These are phyloP conservation scores for Thalassiosira mediterranea DNA, from an alignment of 352 stramenopile genomes.

Conservation along the genomic window DNA sequence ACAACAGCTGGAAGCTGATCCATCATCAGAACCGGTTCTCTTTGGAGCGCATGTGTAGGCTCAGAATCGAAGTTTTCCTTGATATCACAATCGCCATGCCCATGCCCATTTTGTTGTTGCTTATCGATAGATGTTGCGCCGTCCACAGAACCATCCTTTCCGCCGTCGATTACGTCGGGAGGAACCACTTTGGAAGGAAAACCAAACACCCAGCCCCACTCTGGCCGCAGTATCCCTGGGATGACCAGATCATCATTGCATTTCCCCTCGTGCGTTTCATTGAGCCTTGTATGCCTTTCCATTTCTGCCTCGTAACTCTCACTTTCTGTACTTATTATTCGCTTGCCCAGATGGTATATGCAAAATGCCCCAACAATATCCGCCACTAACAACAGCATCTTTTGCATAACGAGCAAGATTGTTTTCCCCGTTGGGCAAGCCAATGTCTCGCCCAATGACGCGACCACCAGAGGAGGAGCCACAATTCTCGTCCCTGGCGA, in stretches of 20 bases:
- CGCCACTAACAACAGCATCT: slow-evolving; percentile 18
- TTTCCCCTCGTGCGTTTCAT: slow-evolving; percentile 8
- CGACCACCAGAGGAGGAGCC: slow-evolving; percentile 30
- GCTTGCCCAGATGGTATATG: slow-evolving; percentile 32
- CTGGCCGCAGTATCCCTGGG: slow-evolving; percentile 42
- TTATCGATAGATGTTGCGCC: background rate
- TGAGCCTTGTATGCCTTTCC: slow-evolving; percentile 27
- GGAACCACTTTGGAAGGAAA: slow-evolving; percentile 27
- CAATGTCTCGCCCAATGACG: slow-evolving; percentile 31
- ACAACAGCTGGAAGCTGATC: slow-evolving; percentile 46
- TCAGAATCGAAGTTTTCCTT: background rate
- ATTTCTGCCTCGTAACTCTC: slow-evolving; percentile 38
- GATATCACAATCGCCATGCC: background rate
- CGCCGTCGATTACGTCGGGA: background rate
- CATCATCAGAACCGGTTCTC: slow-evolving; percentile 28
- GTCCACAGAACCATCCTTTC: background rate
- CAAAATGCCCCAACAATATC: slow-evolving; percentile 47
- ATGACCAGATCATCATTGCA: slow-evolving; percentile 28
- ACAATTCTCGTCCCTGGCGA: slow-evolving; percentile 34
- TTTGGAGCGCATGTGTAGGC: background rate
- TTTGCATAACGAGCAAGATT: slow-evolving; percentile 7
- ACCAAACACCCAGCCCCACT: slow-evolving; percentile 49
- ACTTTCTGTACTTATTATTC: slow-evolving; percentile 29
- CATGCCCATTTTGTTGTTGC: slow-evolving; percentile 6
- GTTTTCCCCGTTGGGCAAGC: slow-evolving; percentile 3